These are phyloP conservation scores for Colletotrichum scovillei DNA, from an alignment of 2,329 filamentous ascomycete species.

Conservation along the genomic window DNA sequence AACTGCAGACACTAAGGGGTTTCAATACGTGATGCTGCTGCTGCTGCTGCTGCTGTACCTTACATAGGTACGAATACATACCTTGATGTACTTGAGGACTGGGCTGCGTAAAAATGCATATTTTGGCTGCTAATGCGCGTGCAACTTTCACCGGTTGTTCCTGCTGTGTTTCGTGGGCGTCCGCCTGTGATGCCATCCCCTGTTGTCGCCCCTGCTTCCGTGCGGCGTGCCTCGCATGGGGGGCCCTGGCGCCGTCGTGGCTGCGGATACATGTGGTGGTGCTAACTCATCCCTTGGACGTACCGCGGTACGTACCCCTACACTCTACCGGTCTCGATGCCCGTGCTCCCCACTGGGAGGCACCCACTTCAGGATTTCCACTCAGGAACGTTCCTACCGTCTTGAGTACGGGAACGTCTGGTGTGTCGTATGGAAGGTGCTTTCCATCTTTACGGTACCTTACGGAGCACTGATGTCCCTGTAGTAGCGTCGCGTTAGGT, in stretches of 20 bases:
- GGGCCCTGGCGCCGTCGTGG: constrained; percentile 19
- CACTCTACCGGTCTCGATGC: neutral
- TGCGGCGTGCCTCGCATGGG: constrained; percentile 16
- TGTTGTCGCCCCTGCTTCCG: constrained; percentile 17
- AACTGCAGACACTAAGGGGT: neutral
- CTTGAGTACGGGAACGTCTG: neutral
- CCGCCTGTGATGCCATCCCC: neutral
- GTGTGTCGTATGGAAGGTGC: too few relatives aligned
- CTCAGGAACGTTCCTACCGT: neutral
- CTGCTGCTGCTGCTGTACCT: neutral
- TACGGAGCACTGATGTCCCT: neutral
- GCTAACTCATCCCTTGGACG: constrained; percentile 19
- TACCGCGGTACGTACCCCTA: neutral
- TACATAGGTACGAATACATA: neutral
- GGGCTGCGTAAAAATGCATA: neutral
- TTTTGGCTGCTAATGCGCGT: neutral
- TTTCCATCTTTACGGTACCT: neutral
- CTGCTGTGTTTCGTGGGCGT: neutral
- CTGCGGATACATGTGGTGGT: constrained; percentile 17
- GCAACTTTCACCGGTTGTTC: neutral
- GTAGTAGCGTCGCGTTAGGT: constrained; percentile 6
- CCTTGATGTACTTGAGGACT: neutral
- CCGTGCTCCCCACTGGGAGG: neutral
- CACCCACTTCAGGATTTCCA: neutral
- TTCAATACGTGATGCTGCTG: neutral